A percentile compares a stretch with the other conserved stretches of the same genome.
phyloP scores from a whole-genome alignment of 176 grass and related monocot species.

The Musa beccarii region DNA sequence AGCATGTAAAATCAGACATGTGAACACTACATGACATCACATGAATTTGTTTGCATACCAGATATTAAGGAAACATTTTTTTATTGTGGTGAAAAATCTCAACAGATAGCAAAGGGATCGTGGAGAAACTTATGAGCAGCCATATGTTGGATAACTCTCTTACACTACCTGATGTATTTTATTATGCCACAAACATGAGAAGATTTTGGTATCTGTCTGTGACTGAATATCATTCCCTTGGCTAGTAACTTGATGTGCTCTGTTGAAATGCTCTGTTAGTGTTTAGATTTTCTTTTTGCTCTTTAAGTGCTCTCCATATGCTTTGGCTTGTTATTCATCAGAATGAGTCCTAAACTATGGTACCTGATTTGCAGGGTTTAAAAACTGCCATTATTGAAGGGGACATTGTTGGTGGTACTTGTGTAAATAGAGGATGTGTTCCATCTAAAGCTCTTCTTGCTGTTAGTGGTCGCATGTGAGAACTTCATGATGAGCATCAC shows the following conservation, averaged over 20 bases:
- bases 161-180: not conserved
- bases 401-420: conserved; percentile 84
- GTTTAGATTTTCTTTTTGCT: not conserved
- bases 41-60: no score
- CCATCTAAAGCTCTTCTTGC: conserved; percentile 94
- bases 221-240: not conserved
- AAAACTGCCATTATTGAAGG: conserved; percentile 97
- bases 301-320: not conserved
- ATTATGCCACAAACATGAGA: not conserved
- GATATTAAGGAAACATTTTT: no score
- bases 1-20: no score
- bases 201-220: not conserved
- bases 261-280: not conserved
- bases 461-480: conserved; percentile 88
- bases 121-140: not conserved
- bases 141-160: not conserved
- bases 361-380: conserved; percentile 40
- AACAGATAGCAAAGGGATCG: not conserved
- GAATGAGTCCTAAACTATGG: no score
- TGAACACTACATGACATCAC: no score
- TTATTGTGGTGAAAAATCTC: no score
- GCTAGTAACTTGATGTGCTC: not conserved
- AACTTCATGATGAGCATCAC: conserved; percentile 85
- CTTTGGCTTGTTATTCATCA: not conserved
- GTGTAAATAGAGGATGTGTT: conserved; percentile 89